A percentile compares a stretch with the other conserved stretches of the same genome.
These are phyloP conservation scores for Aureobasidium leucospermi DNA, from an alignment of 2,329 filamentous ascomycete species.

Conservation along the genomic window DNA sequence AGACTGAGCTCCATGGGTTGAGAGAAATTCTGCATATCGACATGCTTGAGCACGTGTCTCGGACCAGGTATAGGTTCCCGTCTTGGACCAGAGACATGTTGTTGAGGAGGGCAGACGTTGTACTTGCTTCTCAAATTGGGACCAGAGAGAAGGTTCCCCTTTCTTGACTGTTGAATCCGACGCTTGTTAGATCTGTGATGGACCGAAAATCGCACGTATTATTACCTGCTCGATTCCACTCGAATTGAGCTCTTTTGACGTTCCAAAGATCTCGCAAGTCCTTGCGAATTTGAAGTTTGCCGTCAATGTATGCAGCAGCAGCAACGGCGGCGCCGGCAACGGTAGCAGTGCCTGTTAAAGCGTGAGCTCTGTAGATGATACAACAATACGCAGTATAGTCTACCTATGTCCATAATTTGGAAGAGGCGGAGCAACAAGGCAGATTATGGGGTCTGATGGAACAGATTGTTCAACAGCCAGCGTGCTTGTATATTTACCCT, in stretches of 20 bases:
- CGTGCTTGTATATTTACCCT: conserved; percentile 1
- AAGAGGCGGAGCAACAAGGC: not conserved
- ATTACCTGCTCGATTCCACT: conserved; percentile 42
- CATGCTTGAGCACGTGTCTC: conserved; percentile 50
- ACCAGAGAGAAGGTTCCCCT: conserved; percentile 55
- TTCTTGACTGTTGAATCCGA: conserved; percentile 32
- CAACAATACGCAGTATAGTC: not conserved
- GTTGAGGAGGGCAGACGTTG: conserved; percentile 29
- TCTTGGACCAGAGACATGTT: conserved; percentile 61
- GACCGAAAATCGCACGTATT: not conserved
- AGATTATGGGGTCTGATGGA: not conserved
- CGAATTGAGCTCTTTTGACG: conserved; percentile 36
- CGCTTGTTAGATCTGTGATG: not conserved
- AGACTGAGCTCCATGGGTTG: conserved; percentile 29
- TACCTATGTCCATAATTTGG: conserved; percentile 1
- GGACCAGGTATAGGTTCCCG: conserved; percentile 52
- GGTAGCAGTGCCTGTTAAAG: conserved; percentile 1
- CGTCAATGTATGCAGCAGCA: conserved; percentile 57
- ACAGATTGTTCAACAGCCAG: not conserved
- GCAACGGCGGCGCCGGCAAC: conserved; percentile 23
- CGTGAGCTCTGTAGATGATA: not conserved
- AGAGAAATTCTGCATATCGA: conserved; percentile 57
- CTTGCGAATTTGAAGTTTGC: conserved; percentile 59
- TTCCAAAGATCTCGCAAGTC: conserved; percentile 48
- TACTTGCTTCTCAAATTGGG: conserved; percentile 51